Conservation (phyloP, 768 basidiomycete genomes). For the Mycena belliarum region DNA sequence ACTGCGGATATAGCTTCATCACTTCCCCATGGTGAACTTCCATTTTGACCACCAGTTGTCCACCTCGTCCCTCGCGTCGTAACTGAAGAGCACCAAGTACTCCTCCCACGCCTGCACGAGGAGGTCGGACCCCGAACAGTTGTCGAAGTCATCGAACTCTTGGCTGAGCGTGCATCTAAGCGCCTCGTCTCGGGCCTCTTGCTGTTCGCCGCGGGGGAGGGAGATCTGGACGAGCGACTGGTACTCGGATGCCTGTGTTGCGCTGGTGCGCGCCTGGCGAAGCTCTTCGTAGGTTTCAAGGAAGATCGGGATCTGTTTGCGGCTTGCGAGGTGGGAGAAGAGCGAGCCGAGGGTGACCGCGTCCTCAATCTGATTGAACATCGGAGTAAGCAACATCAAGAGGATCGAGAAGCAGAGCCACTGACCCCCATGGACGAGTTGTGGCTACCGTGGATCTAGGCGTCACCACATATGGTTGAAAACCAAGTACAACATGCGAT, state of each 20-base stretch:
- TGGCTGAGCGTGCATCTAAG: conserved; percentile 1
- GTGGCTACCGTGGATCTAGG: conserved; percentile 43
- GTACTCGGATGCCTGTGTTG: conserved; percentile 6
- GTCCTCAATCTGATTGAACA: conserved; percentile 32
- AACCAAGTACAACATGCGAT: too few species aligned
- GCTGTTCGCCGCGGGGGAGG: conserved; percentile 6
- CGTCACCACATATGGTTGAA: background rate
- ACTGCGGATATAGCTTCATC: too few species aligned
- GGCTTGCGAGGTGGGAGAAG: conserved; percentile 43
- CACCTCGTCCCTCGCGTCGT: conserved; percentile 13
- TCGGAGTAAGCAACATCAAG: too few species aligned
- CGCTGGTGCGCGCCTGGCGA: conserved; percentile 37
- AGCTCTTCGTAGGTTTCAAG: conserved; percentile 50
- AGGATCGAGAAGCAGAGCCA: too few species aligned
- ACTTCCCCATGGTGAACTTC: background rate
- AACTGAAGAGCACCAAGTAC: conserved; percentile 5
- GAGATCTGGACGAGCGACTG: conserved; percentile 6
- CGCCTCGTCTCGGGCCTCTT: conserved; percentile 6
- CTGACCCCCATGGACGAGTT: conserved; percentile 44
- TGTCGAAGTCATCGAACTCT: conserved; percentile 12
- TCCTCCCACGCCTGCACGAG: conserved; percentile 5
- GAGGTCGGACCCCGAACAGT: conserved; percentile 4
- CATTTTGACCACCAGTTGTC: conserved; percentile 20
- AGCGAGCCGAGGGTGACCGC: conserved; percentile 42
- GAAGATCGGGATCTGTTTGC: conserved; percentile 40